Conservation (phyloP, 2,329 filamentous ascomycete species). For the Diaporthe eres region DNA sequence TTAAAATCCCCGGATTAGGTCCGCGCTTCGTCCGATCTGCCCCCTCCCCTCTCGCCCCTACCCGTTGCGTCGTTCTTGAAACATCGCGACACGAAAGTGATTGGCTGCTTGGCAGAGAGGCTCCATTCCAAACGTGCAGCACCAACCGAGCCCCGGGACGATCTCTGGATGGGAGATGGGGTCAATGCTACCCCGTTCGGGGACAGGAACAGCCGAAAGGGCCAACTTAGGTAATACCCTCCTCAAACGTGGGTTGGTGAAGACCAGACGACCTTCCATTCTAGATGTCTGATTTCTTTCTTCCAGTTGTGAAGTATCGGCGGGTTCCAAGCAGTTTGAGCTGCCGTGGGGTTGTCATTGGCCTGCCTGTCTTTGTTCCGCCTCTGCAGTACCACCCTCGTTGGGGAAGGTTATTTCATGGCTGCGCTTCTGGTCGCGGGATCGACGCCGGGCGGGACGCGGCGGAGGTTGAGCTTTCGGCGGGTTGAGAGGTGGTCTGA, state of each 20-base stretch:
- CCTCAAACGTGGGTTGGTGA: neutral
- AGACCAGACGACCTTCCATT: neutral
- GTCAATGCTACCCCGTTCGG: constrained; percentile 25
- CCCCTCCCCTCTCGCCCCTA: constrained; percentile 1
- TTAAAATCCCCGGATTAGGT: neutral
- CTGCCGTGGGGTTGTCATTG: neutral
- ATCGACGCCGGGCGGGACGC: constrained; percentile 24
- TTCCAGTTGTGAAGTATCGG: neutral
- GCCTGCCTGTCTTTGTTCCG: neutral
- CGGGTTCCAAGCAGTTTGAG: constrained; percentile 13
- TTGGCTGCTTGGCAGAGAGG: constrained; percentile 21
- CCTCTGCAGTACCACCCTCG: neutral
- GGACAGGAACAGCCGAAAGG: constrained; percentile 10
- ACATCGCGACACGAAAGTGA: constrained; percentile 22
- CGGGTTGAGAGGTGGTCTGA: constrained; percentile 24
- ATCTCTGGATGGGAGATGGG: neutral
- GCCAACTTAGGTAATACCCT: constrained; percentile 6
- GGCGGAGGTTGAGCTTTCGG: constrained; percentile 25
- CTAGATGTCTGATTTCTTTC: neutral
- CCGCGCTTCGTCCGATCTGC: neutral
- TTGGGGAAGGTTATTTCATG: neutral
- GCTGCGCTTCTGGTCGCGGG: constrained; percentile 26
- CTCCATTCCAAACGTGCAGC: constrained; percentile 27
- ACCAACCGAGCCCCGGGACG: neutral
- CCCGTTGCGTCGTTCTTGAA: constrained; percentile 13